Percentiles rank a stretch among this genome's conserved stretches.
Conservation (phyloP, 345 rosid species). For the Citrus medica region DNA sequence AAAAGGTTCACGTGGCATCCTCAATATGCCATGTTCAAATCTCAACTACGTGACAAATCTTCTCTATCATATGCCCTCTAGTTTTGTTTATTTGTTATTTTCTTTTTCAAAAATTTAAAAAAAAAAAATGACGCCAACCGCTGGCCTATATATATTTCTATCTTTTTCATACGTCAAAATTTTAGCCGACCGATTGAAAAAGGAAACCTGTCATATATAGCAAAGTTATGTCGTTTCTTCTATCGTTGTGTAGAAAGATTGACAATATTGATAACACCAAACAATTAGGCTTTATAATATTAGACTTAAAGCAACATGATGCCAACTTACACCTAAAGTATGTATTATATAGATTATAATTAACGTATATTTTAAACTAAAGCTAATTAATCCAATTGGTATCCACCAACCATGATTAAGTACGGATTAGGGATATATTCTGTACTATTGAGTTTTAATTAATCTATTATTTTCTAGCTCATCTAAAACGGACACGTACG, state of each 20-base stretch:
- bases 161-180: neutral
- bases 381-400: neutral
- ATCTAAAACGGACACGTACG: neutral
- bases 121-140: neutral
- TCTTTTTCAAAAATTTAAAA: neutral
- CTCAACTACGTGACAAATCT: constrained; percentile 22
- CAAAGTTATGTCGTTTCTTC: neutral
- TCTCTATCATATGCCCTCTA: neutral
- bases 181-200: neutral
- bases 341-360: neutral
- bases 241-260: neutral
- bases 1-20: constrained; percentile 21
- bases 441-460: neutral
- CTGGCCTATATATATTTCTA: neutral
- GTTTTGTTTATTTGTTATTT: no score
- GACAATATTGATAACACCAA: neutral
- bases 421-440: constrained; percentile 15
- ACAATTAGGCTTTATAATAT: neutral
- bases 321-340: constrained; percentile 1
- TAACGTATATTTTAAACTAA: neutral
- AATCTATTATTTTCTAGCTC: neutral
- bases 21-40: constrained; percentile 24
- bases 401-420: constrained; percentile 22
- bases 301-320: neutral
- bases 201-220: no score